A percentile compares a stretch with the other conserved stretches of the same genome.
Conservation (phyloP, 176 grass and related monocot genomes). For the Juncus effusus region DNA sequence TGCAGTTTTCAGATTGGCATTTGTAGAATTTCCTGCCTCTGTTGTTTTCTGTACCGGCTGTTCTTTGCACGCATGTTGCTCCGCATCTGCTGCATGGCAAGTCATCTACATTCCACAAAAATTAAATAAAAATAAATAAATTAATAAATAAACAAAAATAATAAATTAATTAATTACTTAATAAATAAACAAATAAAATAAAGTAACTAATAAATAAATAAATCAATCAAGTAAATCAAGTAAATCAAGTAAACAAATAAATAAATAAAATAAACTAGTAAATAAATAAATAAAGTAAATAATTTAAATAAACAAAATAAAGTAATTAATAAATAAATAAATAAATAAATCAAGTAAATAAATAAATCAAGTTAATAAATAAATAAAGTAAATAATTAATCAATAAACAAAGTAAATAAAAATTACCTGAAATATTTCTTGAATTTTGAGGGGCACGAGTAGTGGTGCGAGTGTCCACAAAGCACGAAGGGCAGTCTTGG, state of each 20-base stretch:
- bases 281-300: not conserved
- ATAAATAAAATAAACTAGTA: not conserved
- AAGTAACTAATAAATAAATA: not conserved
- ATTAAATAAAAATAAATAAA: not conserved
- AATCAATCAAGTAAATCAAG: not conserved
- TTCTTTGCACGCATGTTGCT: slow-evolving; percentile 44
- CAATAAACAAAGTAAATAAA: not conserved
- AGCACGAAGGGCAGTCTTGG: slow-evolving; percentile 42
- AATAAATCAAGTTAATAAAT: not conserved
- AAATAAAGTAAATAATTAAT: not conserved
- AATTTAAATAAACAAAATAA: not conserved
- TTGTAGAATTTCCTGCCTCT: slow-evolving; percentile 87
- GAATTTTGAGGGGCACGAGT: slow-evolving; percentile 38
- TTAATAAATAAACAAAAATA: not conserved
- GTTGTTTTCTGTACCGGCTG: slow-evolving; percentile 80
- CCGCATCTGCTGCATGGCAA: slow-evolving; percentile 64
- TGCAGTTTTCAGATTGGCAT: slow-evolving; percentile 56
- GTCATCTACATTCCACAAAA: slow-evolving; percentile 44
- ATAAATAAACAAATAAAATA: not conserved
- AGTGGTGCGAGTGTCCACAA: slow-evolving; percentile 36
- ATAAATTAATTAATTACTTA: not conserved
- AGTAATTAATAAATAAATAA: not conserved
- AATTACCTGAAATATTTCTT: slow-evolving; percentile 12
- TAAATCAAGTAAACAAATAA: not conserved
- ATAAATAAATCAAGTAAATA: not conserved